Conservation (phyloP, 2,329 filamentous ascomycete genomes). For the Huntiella moniliformis region DNA sequence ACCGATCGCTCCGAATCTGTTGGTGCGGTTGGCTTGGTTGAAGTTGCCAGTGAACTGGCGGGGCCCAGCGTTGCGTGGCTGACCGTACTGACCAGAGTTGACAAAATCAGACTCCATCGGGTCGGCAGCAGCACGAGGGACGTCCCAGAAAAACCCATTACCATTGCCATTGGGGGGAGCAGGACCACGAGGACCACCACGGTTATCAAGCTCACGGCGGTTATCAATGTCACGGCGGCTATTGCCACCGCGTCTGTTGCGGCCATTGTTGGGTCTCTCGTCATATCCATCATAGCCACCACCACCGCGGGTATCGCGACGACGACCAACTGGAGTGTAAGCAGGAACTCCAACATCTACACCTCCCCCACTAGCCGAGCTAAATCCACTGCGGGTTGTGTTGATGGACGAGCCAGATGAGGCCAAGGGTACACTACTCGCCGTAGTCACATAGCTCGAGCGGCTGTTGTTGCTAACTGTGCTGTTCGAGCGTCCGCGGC, state of each 20-base stretch:
- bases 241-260: background rate
- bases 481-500: constrained; percentile 7
- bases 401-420: background rate
- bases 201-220: background rate
- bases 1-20: background rate
- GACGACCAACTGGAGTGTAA: background rate
- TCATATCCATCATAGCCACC: background rate
- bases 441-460: constrained; percentile 1
- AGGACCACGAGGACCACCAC: background rate
- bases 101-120: background rate
- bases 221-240: background rate
- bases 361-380: background rate
- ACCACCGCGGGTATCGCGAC: background rate
- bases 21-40: background rate
- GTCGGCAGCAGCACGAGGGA: background rate
- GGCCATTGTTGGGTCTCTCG: background rate
- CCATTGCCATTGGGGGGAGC: too few species aligned
- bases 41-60: background rate
- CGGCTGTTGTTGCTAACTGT: constrained; percentile 5
- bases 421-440: background rate
- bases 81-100: too few species aligned
- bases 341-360: background rate
- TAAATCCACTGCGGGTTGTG: background rate
- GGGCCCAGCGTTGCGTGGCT: background rate
- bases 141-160: background rate